Evolutionary conservation across 2,329 filamentous ascomycete species (phyloP), one percentile per base, ranked within the genome.

Genomic region (Aureobasidium sp.): DNA sequence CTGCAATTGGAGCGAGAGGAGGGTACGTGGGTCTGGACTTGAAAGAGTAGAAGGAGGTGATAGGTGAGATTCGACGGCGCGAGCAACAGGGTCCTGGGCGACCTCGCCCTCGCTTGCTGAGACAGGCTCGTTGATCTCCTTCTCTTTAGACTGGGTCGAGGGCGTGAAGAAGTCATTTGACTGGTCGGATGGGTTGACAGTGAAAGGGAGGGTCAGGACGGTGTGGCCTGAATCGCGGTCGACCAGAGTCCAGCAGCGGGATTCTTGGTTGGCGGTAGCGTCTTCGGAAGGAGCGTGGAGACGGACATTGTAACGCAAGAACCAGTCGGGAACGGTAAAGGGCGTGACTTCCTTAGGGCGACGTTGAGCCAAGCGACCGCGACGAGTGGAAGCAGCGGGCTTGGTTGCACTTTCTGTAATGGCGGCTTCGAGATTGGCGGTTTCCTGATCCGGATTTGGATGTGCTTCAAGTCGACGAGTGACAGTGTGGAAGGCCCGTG

Each of bases 1-100:
- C 34, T 63, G 64, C 71, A 29, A 76, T 74, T 3, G 79, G 74
- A 50, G 80, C 79, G n/a, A 74, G 67, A 70, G 76, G 30, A 67
- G 66, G 16, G 69, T 69, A 42, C 77, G 75, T 63, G 5, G 71
- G 67, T 47, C 68, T 65, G 34, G 71, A 4, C 37, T 16, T 8
- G 25, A 11, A n/a, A 16, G 25, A 7, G 59, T 9, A 34, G 32
- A 48, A 32, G n/a, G 9, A 16, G 50, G 9, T 7, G 49, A 47
- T 4, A 61, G 27, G 14, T 41, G 29, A 13, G 41, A 27, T 16
- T 13, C 6, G 39, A 50, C 25, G 42, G 59, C 59, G n/a, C 59
- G 49, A 6, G 48, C 39, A n/a, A 53, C 45, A n/a, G 50, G 29
- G 14, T 32, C 34, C 13, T 34, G 50, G 3, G 32, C 50, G 32